Percentiles rank a stretch among this genome's conserved stretches.
phyloP scores from a whole-genome alignment of 305 asterid genomes.

The Euphrasia arctica region DNA sequence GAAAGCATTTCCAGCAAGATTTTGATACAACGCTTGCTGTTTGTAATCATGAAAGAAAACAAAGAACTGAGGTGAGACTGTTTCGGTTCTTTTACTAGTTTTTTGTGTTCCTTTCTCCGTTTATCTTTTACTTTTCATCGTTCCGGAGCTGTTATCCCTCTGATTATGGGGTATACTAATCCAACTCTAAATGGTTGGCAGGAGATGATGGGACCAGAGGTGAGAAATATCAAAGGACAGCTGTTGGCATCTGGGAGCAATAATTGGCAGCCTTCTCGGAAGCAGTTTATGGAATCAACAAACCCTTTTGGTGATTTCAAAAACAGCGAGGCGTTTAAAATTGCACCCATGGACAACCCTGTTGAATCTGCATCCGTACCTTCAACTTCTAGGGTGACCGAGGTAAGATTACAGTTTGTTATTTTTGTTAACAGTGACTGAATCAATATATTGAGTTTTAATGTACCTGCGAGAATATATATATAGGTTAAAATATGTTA shows the following conservation, averaged over 20 bases:
- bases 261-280: conserved; percentile 58
- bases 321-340: conserved; percentile 62
- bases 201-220: conserved; percentile 59
- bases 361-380: conserved; percentile 60
- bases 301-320: conserved; percentile 58
- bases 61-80: conserved; percentile 60
- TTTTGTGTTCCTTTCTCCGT: conserved; percentile 14
- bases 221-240: conserved; percentile 62
- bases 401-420: conserved; percentile 44
- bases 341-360: conserved; percentile 44
- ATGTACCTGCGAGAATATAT: no score
- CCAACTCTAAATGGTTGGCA: conserved; percentile 37
- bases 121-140: background rate
- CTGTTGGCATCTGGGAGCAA: conserved; percentile 45
- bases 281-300: conserved; percentile 57
- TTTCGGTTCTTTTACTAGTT: conserved; percentile 16
- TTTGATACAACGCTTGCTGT: conserved; percentile 91
- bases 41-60: conserved; percentile 86
- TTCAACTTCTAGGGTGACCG: conserved; percentile 70
- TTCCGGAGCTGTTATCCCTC: no score
- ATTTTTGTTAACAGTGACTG: background rate
- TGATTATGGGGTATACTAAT: background rate
- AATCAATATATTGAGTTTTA: no score
- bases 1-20: conserved; percentile 84
- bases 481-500: no score